A percentile compares a stretch with the other conserved stretches of the same genome.
Evolutionary conservation across 345 rosid genomes (phyloP).

Genomic region (Noccaea caerulescens): DNA sequence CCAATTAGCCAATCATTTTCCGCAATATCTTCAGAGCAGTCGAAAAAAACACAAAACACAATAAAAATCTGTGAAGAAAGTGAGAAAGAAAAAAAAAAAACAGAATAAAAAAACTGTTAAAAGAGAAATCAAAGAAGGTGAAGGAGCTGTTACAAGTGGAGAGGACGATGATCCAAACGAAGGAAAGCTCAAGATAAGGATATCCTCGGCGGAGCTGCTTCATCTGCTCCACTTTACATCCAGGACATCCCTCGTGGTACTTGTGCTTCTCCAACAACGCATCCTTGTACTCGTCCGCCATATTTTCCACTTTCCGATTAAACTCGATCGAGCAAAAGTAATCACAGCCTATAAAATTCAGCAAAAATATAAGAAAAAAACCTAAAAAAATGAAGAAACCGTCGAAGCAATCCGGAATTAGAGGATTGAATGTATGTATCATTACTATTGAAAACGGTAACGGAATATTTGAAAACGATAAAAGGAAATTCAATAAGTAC

Average conservation of each 20-base stretch:
- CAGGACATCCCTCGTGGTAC: constrained; percentile 49
- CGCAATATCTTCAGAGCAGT: not conserved
- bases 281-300: constrained; percentile 41
- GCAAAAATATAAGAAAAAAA: too few relatives aligned
- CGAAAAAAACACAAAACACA: not conserved
- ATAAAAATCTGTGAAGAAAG: too few relatives aligned
- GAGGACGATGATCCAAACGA: constrained; percentile 76
- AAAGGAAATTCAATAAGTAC: constrained; percentile 21
- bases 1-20: not conserved
- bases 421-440: not conserved
- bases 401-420: not conserved
- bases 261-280: constrained; percentile 31
- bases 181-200: constrained; percentile 63
- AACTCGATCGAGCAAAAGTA: not conserved
- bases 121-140: not conserved
- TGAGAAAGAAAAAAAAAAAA: not conserved
- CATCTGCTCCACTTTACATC: constrained; percentile 69
- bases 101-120: not conserved
- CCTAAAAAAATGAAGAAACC: not conserved
- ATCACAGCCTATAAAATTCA: not conserved
- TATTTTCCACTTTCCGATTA: not conserved
- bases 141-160: constrained; percentile 53
- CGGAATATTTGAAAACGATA: not conserved
- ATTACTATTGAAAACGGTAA: not conserved
- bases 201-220: constrained; percentile 58